phyloP scores from a whole-genome alignment of 1,139 yeast genomes.

The Lodderomyces metapsilosis region DNA sequence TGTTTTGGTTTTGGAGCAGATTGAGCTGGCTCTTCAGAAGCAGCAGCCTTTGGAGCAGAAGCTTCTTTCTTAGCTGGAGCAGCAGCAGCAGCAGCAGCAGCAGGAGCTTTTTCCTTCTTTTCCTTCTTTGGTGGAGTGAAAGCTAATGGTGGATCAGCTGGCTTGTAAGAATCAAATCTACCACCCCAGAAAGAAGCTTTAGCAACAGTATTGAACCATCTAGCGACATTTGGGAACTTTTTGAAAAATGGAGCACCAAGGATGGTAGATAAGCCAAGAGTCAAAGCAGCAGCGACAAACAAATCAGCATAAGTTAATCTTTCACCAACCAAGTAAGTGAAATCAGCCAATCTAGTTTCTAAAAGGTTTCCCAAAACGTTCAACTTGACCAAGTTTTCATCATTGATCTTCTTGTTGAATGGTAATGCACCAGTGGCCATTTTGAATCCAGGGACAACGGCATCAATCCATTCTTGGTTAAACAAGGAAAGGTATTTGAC shows the following conservation, averaged over 20 bases:
- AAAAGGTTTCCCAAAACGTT: conserved; percentile 43
- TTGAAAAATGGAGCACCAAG: conserved; percentile 86
- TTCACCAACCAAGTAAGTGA: conserved; percentile 92
- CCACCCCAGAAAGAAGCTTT: conserved; percentile 53
- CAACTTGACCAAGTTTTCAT: conserved; percentile 45
- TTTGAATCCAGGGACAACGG: conserved; percentile 31
- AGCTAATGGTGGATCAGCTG: conserved; percentile 66
- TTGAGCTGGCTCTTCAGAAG: conserved; percentile 38
- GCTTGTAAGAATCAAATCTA: conserved; percentile 44
- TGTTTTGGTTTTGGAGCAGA: conserved; percentile 75
- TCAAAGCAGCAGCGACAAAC: conserved; percentile 64
- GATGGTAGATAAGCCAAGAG: conserved; percentile 73
- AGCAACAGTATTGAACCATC: conserved; percentile 83
- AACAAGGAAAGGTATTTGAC: conserved; percentile 81
- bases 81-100: conserved; percentile 47
- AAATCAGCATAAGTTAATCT: conserved; percentile 85
- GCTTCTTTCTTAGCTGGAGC: conserved; percentile 41
- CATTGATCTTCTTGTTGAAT: conserved; percentile 81
- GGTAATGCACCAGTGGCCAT: conserved; percentile 37
- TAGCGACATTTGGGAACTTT: conserved; percentile 82
- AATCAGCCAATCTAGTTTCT: conserved; percentile 66
- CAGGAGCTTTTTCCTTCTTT: conserved; percentile 40
- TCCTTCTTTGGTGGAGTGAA: conserved; percentile 80
- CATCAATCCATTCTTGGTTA: conserved; percentile 64
- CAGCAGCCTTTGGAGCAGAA: conserved; percentile 34